phyloP scores from a whole-genome alignment of 352 stramenopile genomes.

The Blastocystis sp. region DNA sequence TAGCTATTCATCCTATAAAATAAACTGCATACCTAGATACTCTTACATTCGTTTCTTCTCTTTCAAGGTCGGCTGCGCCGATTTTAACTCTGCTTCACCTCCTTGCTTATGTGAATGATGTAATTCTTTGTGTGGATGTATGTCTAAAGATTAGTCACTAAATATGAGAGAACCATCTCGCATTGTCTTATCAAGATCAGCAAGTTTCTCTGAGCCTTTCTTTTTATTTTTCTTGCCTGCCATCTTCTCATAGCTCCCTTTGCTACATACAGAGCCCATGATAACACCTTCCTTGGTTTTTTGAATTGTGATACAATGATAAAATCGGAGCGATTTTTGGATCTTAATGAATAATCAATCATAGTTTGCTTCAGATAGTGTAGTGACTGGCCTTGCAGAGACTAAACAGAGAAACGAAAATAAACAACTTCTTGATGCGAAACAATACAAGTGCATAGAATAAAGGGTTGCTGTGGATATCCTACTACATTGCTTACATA shows the following conservation, averaged over 20 bases:
- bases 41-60: not conserved
- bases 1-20: constrained; percentile 3
- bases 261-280: constrained; percentile 53
- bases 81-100: not conserved
- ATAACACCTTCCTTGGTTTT: not conserved
- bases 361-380: not conserved
- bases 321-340: not conserved
- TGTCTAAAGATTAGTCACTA: not conserved
- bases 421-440: too few relatives aligned
- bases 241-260: constrained; percentile 56
- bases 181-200: constrained; percentile 42
- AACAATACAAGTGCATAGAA: too few relatives aligned
- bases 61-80: not conserved
- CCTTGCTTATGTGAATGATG: not conserved
- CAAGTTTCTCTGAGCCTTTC: not conserved
- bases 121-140: not conserved
- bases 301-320: not conserved
- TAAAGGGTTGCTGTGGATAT: too few relatives aligned
- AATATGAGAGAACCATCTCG: not conserved
- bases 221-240: not conserved
- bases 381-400: too few relatives aligned
- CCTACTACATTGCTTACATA: too few relatives aligned
- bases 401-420: too few relatives aligned
- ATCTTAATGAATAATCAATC: not conserved
- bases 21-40: not conserved